These are phyloP conservation scores for Chalciporus pseudorubinellus DNA, from an alignment of 768 basidiomycete genomes.

Conservation along the genomic window DNA sequence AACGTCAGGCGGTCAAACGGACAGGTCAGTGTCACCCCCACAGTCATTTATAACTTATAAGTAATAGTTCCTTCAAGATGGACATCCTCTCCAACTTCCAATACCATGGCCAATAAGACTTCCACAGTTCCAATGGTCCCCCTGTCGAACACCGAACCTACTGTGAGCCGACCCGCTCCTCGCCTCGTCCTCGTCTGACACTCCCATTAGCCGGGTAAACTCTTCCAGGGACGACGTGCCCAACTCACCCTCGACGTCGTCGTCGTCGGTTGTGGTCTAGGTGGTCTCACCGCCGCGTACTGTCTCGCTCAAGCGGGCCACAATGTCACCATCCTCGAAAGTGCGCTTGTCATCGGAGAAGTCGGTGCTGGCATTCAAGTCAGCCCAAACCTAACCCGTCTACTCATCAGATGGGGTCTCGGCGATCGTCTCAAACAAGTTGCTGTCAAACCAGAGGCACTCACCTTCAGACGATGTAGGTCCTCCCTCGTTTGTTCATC, in stretches of 20 bases:
- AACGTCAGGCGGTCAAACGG: no score
- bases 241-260: conserved; percentile 34
- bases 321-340: conserved; percentile 47
- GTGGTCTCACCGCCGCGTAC: conserved; percentile 47
- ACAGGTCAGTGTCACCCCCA: conserved; percentile 11
- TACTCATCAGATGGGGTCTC: conserved; percentile 52
- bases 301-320: conserved; percentile 47
- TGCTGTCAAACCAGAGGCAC: conserved; percentile 38
- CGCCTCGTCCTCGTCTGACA: background rate
- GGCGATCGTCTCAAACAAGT: conserved; percentile 37
- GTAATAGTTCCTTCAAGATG: background rate
- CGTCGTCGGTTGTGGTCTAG: conserved; percentile 52
- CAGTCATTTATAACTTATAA: conserved; percentile 10
- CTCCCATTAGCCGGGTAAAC: conserved; percentile 1
- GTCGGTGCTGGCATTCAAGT: conserved; percentile 55
- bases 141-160: background rate
- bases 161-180: background rate
- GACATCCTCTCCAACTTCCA: background rate
- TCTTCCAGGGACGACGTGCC: conserved; percentile 27
- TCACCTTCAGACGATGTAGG: conserved; percentile 44
- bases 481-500: background rate
- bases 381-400: conserved; percentile 40
- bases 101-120: background rate
- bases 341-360: conserved; percentile 38
- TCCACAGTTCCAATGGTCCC: background rate